Evolutionary conservation across 768 basidiomycete genomes (phyloP), one percentile per base, ranked within the genome.

Genomic region (Trametopsis cervina): DNA sequence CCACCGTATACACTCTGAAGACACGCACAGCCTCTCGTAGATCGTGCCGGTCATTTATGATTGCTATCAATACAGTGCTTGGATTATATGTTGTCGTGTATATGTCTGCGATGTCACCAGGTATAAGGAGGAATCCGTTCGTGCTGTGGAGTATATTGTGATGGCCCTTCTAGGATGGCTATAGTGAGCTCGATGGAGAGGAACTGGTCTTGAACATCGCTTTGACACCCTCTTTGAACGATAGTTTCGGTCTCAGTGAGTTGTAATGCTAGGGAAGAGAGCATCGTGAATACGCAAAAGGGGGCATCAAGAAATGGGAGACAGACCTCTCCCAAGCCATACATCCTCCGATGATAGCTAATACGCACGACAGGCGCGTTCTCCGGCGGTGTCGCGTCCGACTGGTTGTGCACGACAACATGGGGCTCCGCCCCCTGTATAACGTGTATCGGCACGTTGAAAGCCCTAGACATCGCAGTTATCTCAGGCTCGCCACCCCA

Each of bases 401-500:
- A 57, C 0, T 89, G 86, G 39, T 82, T 71, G 58, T 96, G 93
- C 4, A 82, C 76, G n/a, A 96, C 92, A 12, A 97, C 72, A 1
- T 82, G 74, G 2, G 93, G 94, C 22, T 73, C 74, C 0, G 83
- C 84, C 1, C 80, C 80, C 63, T 98, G 96, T 11, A 98, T 74
- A 45, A 99, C 87, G 62, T 95, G 85, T 42, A 99, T 93, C 0
- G 93, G 85, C 33, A 94, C 69, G 46, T 82, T 76, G 63, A 78
- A 97, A 24, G 81, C 80, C 43, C 84, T 74, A 60, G 85, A 84
- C 13, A 98, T 71, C 2, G 96, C 96, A 56, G 87, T 74, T 25
- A 99, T 92, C 74, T 98, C 96, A 5, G 92, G 94, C 68, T 98
- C 93, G 27, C 96, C 95, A 42, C 96, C 96, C 96, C 96, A 98